phyloP scores from a whole-genome alignment of 1,284 basidiomycete species.

The Lignosus rhinocerotis region DNA sequence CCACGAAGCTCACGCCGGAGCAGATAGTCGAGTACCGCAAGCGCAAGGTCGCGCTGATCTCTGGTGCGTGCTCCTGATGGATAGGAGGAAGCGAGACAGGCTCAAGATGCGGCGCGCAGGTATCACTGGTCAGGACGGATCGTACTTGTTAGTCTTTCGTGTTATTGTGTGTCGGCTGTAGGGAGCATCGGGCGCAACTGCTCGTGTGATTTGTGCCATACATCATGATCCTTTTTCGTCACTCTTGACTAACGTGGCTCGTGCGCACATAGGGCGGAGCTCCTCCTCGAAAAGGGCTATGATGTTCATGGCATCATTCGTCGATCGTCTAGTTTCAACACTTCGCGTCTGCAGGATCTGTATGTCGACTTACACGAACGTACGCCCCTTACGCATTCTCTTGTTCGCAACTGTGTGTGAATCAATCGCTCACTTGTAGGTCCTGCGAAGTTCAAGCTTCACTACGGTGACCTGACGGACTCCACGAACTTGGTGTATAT shows the following conservation, averaged over 20 bases:
- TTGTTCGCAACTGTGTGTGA: not conserved
- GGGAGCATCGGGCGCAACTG: not conserved
- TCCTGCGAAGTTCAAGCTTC: constrained; percentile 80
- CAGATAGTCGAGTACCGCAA: constrained; percentile 63
- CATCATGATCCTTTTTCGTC: not conserved
- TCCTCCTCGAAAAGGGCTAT: constrained; percentile 85
- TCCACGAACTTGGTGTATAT: constrained; percentile 94
- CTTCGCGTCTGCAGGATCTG: constrained; percentile 85
- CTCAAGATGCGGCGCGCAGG: constrained; percentile 45
- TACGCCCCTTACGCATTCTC: constrained; percentile 36
- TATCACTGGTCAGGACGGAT: constrained; percentile 91
- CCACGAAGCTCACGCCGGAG: constrained; percentile 60
- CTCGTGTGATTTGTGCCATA: constrained; percentile 18
- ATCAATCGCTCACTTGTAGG: constrained; percentile 39
- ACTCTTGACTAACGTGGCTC: constrained; percentile 9
- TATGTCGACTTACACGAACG: constrained; percentile 87
- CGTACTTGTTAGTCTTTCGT: constrained; percentile 66
- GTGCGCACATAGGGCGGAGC: constrained; percentile 61
- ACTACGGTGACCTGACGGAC: constrained; percentile 91
- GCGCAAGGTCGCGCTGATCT: constrained; percentile 88
- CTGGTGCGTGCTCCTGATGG: constrained; percentile 52
- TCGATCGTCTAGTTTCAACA: constrained; percentile 93
- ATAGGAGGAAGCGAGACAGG: not conserved
- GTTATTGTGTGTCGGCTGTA: not conserved
- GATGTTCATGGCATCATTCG: constrained; percentile 92